Base-by-base conservation (phyloP, 768 basidiomycete genomes). In the Boletus sensibilis region DNA sequence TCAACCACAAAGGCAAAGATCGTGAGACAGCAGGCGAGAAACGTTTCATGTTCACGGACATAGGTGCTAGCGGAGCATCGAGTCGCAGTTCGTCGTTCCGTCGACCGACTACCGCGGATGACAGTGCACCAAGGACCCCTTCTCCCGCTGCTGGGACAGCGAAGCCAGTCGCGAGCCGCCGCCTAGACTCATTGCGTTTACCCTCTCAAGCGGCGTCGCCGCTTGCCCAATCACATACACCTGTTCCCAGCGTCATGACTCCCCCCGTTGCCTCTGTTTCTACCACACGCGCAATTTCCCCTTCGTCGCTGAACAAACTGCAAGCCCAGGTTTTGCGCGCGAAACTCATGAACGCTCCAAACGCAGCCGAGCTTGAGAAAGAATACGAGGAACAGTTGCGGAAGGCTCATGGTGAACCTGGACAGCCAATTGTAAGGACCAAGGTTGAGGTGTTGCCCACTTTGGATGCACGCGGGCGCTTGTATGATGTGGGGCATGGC, bases 321-420 rank as follows among this genome's bases (percentile, higher is more conserved):
- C 96, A 99, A 71, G 96, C 96, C 4, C 88, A 88, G 62, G 94
- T 97, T 2, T 76, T 99, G 10, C 86, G 92, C 35, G 95, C 97
- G 5, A 95, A 90, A 69, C 79, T 99, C 33, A 89, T 90, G 81
- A 85, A 82, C 33, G 79, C 84, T n/a, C 79, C 88, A 2, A 82
- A 93, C 64, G 91, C 94, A 9, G 82, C 80, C 21, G 76, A 78
- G 42, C 75, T 99, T 40, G 93, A 99, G 74, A 77, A 79, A 52
- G 87, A 96, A 73, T 99, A 98, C 61, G 92, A 98, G 52, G 75
- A 70, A 18, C 90, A 91, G 66, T 68, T 79, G 49, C 78, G 69
- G 45, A 83, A 72, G 57, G 78, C 77, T 0, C 77, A 80, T 55
- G 82, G 80, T 3, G 75, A 73, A 9, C 72, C 71, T 18, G 72